Base-by-base conservation (phyloP, 2,329 filamentous ascomycete genomes). In the Monilinia fructicola region DNA sequence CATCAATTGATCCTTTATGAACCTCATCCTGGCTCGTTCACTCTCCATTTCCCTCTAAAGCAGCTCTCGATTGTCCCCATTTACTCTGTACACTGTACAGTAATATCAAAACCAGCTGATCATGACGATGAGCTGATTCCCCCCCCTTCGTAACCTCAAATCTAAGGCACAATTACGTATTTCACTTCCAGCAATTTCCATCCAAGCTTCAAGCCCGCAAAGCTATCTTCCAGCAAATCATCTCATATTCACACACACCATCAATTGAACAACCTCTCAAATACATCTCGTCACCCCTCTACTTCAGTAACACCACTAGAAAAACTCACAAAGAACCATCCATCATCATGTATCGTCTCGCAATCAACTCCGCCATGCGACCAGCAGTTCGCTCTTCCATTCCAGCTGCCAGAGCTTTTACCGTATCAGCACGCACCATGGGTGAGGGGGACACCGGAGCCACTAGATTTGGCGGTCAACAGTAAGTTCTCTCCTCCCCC, bases 291-390 rank as follows among this genome's bases (percentile, higher is more conserved):
- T 21, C 46, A 42, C 44, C n/a, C 23, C 9, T 38, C 63, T 26
- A 66, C 42, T 48, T 46, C 50, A 14, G 46, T 11, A 46, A 54
- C 18, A 56, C 40, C 38, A 52, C 21, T 21, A 54, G 50, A 14
- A 31, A 26, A 48, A 35, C 31, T 35, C 7, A 55, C 56, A 40
- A 63, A 65, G 26, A 53, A 48, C 67, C 67, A 59, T 48, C 67
- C 67, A 59, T 64, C 75, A 84, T 71, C 66, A 93, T 93, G 90
- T 84, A 91, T 76, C 88, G 89, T 77, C 79, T 82, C 74, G 81
- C 82, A 70, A 76, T 82, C 72, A 77, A 83, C 75, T 82, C 84
- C 77, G 83, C 86, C 74, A 80, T 84, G 59, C 73, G 76, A 54
- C 75, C 75, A 67, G 72, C 72, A 73, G 80, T 79, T 76, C 79